Base-by-base conservation (phyloP, 768 basidiomycete species). In the Auriscalpium microsporum region DNA sequence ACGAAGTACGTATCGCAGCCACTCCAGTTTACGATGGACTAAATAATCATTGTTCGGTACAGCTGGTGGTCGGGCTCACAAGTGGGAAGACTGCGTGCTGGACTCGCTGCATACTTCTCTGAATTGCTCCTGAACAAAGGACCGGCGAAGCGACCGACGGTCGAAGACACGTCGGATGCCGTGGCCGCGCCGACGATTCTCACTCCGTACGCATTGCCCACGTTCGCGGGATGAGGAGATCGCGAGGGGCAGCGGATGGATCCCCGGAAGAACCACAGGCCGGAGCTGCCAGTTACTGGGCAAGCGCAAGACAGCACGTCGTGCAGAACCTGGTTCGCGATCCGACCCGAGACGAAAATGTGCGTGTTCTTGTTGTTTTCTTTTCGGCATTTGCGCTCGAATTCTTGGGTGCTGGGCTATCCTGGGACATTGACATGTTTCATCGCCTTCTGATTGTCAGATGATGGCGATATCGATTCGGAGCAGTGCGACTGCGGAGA, bases 291-390 rank as follows among this genome's bases (percentile, higher is more conserved):
- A 28, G 84, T 99, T 53, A 86, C 79, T 59, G 96, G 96, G 93
- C 93, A 36, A 94, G 92, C 73, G 95, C 95, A 16, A 97, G 93
- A 50, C 94, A 97, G 64, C 94, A 97, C 67, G 82, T 98, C 61
- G 94, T 98, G 51, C 94, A 96, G 72, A 89, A 92, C 67, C 72
- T 98, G 68, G 92, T 98, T 59, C 79, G 90, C 65, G 91, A 95
- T 67, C 89, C 86, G 59, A 88, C 89, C 45, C 74, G 93, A 63
- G 91, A 92, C 73, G 86, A 95, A 72, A 95, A 98, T 72, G 95
- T 97, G 75, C 80, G 94, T 90, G 58, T 54, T 50, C 56, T 55
- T 55, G 54, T 58, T 46, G 45, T 44, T 38, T 42, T 16, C n/a
- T 47, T 42, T 17, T 38, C 46, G 53, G 56, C 56, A 51, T 55